A percentile compares a stretch with the other conserved stretches of the same genome.
Conservation (phyloP, 331 rosid genomes). For the Acacia concinna region DNA sequence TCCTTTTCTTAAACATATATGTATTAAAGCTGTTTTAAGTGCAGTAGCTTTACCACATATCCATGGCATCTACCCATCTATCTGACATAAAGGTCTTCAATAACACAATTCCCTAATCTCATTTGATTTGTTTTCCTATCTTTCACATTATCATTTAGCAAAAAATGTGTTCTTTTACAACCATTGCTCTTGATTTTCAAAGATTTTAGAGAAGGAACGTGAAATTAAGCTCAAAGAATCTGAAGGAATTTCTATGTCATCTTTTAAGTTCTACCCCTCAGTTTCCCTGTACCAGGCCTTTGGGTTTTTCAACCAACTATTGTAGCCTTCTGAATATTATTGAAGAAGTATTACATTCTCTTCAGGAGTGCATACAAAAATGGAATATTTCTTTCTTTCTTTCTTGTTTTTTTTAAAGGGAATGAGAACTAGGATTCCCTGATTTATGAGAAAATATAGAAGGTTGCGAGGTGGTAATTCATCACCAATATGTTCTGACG, state of each 20-base stretch:
- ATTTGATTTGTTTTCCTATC: conserved; percentile 18
- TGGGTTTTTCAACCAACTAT: not conserved
- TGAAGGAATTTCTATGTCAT: not conserved
- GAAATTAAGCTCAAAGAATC: conserved; percentile 10
- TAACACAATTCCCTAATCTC: conserved; percentile 3
- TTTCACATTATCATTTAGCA: conserved; percentile 1
- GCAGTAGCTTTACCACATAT: not conserved
- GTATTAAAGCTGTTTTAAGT: not conserved
- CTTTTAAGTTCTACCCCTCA: not conserved
- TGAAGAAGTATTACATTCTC: not conserved
- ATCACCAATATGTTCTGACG: not conserved
- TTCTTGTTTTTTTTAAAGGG: not conserved
- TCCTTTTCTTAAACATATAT: not conserved
- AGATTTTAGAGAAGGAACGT: not conserved
- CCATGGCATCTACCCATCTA: conserved; percentile 12
- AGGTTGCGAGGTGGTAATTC: not conserved
- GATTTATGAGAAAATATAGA: not conserved
- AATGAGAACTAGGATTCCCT: not conserved
- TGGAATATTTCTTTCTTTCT: not conserved
- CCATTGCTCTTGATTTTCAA: conserved; percentile 8
- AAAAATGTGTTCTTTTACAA: not conserved
- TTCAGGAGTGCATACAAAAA: not conserved
- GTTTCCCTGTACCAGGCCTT: not conserved
- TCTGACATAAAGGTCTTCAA: conserved; percentile 2
- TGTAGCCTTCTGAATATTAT: not conserved